Percentiles rank a stretch among this genome's conserved stretches.
Evolutionary conservation across 1,284 basidiomycete species (phyloP).

Genomic region (Agroathelia rolfsii): DNA sequence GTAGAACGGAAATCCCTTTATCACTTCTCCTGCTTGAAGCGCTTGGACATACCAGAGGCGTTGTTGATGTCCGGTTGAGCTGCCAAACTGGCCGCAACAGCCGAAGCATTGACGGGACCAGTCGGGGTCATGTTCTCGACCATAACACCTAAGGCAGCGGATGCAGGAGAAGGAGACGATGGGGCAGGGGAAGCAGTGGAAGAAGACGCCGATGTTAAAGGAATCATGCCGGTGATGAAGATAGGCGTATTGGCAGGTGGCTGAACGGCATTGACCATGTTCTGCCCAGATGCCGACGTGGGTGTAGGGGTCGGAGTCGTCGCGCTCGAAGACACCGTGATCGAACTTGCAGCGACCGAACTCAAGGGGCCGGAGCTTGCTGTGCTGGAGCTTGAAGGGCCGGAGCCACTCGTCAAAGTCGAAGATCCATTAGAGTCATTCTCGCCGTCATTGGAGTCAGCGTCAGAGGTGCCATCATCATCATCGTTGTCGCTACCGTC

Average conservation of each 20-base stretch:
- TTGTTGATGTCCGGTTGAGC: too few relatives aligned
- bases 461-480: conserved; percentile 7
- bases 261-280: conserved; percentile 12
- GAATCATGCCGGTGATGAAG: too few relatives aligned
- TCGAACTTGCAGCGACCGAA: conserved; percentile 4
- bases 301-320: conserved; percentile 10
- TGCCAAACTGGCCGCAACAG: too few relatives aligned
- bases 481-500: conserved; percentile 4
- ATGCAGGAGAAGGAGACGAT: too few relatives aligned
- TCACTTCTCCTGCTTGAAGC: too few relatives aligned
- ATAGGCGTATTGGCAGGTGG: too few relatives aligned
- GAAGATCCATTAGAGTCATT: conserved; percentile 12
- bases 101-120: too few relatives aligned
- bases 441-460: conserved; percentile 10
- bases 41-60: too few relatives aligned
- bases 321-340: conserved; percentile 10
- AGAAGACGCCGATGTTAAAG: conserved; percentile 8
- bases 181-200: conserved; percentile 7
- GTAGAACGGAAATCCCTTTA: too few relatives aligned
- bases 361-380: conserved; percentile 8
- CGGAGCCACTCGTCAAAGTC: conserved; percentile 6
- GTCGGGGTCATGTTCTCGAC: too few relatives aligned
- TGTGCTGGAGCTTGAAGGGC: conserved; percentile 7
- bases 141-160: too few relatives aligned
- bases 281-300: conserved; percentile 11